Evolutionary conservation across 2,329 filamentous ascomycete species (phyloP).

Genomic region (Fusarium torreyae): DNA sequence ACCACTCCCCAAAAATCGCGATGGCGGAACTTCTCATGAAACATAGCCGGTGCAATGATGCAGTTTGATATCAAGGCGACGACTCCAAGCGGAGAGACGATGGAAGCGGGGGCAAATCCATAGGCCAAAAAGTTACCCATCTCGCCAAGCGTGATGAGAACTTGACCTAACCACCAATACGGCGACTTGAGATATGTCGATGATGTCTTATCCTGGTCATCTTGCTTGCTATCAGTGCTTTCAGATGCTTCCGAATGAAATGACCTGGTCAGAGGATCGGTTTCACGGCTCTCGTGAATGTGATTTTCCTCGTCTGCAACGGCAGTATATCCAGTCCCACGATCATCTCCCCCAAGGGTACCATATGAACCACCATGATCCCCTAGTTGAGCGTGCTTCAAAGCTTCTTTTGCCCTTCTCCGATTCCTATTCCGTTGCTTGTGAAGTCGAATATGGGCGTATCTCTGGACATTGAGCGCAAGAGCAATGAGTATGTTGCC

Average conservation of each 20-base stretch:
- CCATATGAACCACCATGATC: constrained; percentile 54
- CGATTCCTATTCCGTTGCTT: constrained; percentile 75
- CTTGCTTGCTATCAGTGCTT: constrained; percentile 43
- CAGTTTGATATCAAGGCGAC: constrained; percentile 97
- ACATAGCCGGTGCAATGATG: constrained; percentile 92
- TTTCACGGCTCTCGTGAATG: constrained; percentile 59
- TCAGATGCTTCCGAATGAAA: constrained; percentile 59
- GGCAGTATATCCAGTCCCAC: constrained; percentile 42
- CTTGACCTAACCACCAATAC: constrained; percentile 96
- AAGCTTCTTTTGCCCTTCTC: constrained; percentile 67
- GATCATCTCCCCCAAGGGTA: constrained; percentile 47
- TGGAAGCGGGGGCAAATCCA: constrained; percentile 96
- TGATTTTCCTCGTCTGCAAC: constrained; percentile 51
- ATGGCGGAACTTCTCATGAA: constrained; percentile 89
- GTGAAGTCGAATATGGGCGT: constrained; percentile 90
- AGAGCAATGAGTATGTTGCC: constrained; percentile 96
- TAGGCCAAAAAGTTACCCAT: constrained; percentile 97
- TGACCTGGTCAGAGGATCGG: constrained; percentile 67
- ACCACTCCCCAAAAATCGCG: constrained; percentile 91
- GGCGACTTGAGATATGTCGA: constrained; percentile 89
- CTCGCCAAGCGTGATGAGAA: constrained; percentile 93
- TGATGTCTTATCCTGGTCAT: constrained; percentile 58
- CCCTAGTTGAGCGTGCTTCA: constrained; percentile 61
- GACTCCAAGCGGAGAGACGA: constrained; percentile 96
- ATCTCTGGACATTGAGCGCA: constrained; percentile 95